phyloP scores from a whole-genome alignment of 495 filamentous ascomycete species.

The Letharia columbiana region DNA sequence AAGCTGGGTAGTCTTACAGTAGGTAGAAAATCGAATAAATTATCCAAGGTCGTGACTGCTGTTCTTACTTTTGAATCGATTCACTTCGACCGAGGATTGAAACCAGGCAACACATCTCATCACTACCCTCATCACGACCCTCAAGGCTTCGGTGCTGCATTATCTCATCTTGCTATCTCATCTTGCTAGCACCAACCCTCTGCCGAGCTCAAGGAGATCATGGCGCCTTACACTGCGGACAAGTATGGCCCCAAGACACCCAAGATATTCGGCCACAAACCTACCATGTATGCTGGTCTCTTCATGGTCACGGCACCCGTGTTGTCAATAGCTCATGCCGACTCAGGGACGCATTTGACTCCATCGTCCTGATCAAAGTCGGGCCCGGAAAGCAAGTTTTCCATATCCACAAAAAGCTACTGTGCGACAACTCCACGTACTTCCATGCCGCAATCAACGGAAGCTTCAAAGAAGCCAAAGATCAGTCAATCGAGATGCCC shows the following conservation, averaged over 20 bases:
- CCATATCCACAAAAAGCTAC: slow-evolving; percentile 4
- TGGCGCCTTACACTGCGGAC: too few relatives aligned
- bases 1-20: slow-evolving; percentile 10
- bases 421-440: slow-evolving; percentile 9
- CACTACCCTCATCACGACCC: too few relatives aligned
- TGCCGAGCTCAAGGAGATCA: too few relatives aligned
- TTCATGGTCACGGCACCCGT: not conserved
- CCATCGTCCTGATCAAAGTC: not conserved
- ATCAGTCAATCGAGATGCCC: slow-evolving; percentile 7
- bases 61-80: too few relatives aligned
- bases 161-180: too few relatives aligned
- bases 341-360: not conserved
- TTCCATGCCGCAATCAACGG: slow-evolving; percentile 12
- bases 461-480: slow-evolving; percentile 13
- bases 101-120: too few relatives aligned
- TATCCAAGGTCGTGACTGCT: not conserved
- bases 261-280: not conserved
- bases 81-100: too few relatives aligned
- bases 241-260: too few relatives aligned
- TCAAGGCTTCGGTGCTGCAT: too few relatives aligned
- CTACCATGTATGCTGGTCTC: not conserved
- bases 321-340: not conserved
- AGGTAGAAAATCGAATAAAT: not conserved
- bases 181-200: too few relatives aligned
- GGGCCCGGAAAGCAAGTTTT: not conserved